Evolutionary conservation across 108 stramenopile genomes (phyloP), one percentile per base, ranked within the genome.

Genomic region (Skeletonema grethae): DNA sequence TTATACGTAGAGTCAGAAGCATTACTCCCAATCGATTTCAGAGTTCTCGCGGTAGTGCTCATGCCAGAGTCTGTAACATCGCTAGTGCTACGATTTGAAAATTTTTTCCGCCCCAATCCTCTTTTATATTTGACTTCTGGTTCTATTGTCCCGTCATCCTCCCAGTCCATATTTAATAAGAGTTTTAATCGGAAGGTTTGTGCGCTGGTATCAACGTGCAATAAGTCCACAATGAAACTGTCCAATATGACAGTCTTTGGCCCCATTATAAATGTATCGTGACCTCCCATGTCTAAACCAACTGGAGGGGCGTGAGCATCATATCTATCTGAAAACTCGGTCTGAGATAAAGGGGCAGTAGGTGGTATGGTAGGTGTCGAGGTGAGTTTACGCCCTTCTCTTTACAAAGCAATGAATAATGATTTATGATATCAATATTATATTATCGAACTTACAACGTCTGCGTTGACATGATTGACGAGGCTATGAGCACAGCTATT

Each of bases 71-170:
- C 50, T 45, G 1, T n/a, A 50, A 15, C 16, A 25, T 13, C 30
- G 20, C 67, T 57, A 12, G 28, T 34, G 1, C 28, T n/a, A 7
- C 10, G 29, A 15, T 20, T 57, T n/a, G 25, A 30, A 10, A 3
- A 2, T 13, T 13, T 8, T 22, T 53, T 41, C 12, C 58, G 34
- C n/a, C 69, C 56, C 31, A 78, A 38, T 32, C 48, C 62, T 13
- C 77, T 65, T 28, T 71, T 78, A 7, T 35, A 59, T 48, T 78
- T 78, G 7, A 35, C 41, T 31, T 78, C 77, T 28, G 77, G 77
- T 50, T 67, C 69, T 7, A 78, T 78, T 4, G 64, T 78, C 5
- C 77, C 77, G 55, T 78, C 77, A 67, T 78, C 77, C n/a, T 71
- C 77, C 76, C 77, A 78, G 34, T 78, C 77, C 57, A 65, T 60